Evolutionary conservation across 495 filamentous ascomycete species (phyloP), one percentile per base, ranked within the genome.

Genomic region (Penicillium ucsense): DNA sequence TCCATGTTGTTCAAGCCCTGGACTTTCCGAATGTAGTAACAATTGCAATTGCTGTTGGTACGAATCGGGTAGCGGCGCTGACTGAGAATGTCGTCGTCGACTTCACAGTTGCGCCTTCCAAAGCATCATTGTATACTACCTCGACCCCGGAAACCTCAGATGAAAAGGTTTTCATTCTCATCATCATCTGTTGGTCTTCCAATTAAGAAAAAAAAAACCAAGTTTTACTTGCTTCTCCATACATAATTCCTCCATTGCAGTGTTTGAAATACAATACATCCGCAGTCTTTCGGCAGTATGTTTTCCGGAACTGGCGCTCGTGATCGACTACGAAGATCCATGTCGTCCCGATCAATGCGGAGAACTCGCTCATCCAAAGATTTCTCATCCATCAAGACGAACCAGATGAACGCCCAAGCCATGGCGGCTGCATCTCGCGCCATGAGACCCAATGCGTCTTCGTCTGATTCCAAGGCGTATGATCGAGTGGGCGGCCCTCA

Each of bases 391-490:
- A 68, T 80, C 38, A 71, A 80, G 39, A 71, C 80, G 6, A 70
- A 75, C 12, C 54, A 72, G n/a, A 77, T 78, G 8, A 73, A 77
- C 41, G 65, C 71, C 32, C 77, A 86, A 58, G 85, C 86, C 31
- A 74, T 81, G 7, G 74, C 76, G 35, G 86, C 86, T 41, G 85
- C 86, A n/a, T 71, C 70, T 28, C 64, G 74, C 50, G 85, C 86
- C 36, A 88, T 80, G 66, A 60, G 77, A 49, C 80, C 80, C 33
- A 74, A 64, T 37, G 73, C 74, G 40, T 56, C 54, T 1, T 66
- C 63, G 3, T 54, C 48, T 2, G 63, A 66, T 10, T 61, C 60
- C 6, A 55, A 54, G 36, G 59, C 66, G 0, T 66, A 67, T 46
- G 59, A 63, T 45, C 54, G 58, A 40, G 41, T 64, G 10, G 65